A percentile compares a stretch with the other conserved stretches of the same genome.
These are phyloP conservation scores for Ophiostoma novo-ulmi DNA, from an alignment of 2,329 filamentous ascomycete species.

Conservation along the genomic window DNA sequence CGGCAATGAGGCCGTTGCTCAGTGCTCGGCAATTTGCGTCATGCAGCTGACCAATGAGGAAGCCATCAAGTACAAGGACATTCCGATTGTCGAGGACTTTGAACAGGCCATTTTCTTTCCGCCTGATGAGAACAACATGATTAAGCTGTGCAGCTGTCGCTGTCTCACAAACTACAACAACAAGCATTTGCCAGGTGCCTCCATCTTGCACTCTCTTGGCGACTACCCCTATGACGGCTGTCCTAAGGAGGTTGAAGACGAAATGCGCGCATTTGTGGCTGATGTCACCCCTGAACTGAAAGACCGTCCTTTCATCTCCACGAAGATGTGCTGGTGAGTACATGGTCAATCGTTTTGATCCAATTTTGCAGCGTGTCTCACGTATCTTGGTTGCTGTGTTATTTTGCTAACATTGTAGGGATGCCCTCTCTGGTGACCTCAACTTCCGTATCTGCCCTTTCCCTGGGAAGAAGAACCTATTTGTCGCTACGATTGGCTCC, in stretches of 20 bases:
- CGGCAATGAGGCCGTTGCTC: constrained; percentile 56
- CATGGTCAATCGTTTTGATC: neutral
- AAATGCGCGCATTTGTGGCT: constrained; percentile 46
- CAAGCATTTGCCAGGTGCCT: constrained; percentile 25
- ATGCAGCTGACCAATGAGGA: constrained; percentile 53
- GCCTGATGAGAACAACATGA: constrained; percentile 42
- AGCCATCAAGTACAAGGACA: constrained; percentile 46
- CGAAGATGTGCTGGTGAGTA: neutral
- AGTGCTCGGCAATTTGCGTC: constrained; percentile 60
- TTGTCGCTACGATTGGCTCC: constrained; percentile 59
- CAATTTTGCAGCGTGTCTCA: neutral
- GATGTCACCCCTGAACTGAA: constrained; percentile 39
- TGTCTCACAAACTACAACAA: constrained; percentile 47
- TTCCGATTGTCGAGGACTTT: constrained; percentile 35
- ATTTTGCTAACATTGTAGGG: constrained; percentile 59
- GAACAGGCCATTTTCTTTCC: constrained; percentile 47
- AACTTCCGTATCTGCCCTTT: constrained; percentile 55
- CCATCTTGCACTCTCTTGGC: constrained; percentile 27
- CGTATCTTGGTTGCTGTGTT: constrained; percentile 24
- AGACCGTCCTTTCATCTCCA: neutral
- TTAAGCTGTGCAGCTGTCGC: constrained; percentile 52
- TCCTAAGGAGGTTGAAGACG: constrained; percentile 48
- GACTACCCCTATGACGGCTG: constrained; percentile 36
- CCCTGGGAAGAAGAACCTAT: constrained; percentile 53
- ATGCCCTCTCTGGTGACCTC: constrained; percentile 56